Percentiles rank a stretch among this genome's conserved stretches.
Evolutionary conservation across 257 asterid species (phyloP).

Genomic region (Fraxinus cuspidata): DNA sequence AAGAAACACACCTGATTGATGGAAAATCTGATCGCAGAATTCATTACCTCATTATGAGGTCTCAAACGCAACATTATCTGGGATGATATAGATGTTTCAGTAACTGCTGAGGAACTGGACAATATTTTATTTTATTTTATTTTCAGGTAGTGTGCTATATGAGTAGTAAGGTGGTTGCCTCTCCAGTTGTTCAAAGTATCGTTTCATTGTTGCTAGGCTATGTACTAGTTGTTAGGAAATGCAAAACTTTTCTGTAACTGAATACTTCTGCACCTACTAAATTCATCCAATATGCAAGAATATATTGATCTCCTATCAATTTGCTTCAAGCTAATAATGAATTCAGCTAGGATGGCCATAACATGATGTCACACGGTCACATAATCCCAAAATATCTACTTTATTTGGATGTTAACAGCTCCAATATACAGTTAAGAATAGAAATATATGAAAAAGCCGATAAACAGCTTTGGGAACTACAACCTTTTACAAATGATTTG

Average conservation of each 20-base stretch:
- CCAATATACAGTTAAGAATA: neutral
- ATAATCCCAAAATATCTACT: neutral
- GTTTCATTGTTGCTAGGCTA: too few relatives aligned
- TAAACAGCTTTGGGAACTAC: neutral
- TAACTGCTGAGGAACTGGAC: neutral
- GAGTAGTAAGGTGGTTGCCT: neutral
- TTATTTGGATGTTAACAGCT: neutral
- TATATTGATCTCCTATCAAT: neutral
- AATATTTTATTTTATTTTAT: neutral
- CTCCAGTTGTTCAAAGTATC: neutral
- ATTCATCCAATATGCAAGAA: neutral
- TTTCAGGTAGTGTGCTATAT: neutral
- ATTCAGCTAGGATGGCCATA: neutral
- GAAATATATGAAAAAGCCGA: neutral
- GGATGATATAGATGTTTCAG: neutral
- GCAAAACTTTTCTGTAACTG: neutral
- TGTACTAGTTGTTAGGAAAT: neutral
- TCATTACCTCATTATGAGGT: conserved; percentile 43
- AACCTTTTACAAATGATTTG: neutral
- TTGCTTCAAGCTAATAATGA: neutral
- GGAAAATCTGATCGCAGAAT: conserved; percentile 52
- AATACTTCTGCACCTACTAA: too few relatives aligned
- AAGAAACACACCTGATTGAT: conserved; percentile 57
- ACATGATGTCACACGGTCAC: neutral
- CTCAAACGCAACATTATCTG: neutral